Evolutionary conservation across 192 early-diverging fungal species (phyloP).

Genomic region (Rhizoclosmatium sp.): DNA sequence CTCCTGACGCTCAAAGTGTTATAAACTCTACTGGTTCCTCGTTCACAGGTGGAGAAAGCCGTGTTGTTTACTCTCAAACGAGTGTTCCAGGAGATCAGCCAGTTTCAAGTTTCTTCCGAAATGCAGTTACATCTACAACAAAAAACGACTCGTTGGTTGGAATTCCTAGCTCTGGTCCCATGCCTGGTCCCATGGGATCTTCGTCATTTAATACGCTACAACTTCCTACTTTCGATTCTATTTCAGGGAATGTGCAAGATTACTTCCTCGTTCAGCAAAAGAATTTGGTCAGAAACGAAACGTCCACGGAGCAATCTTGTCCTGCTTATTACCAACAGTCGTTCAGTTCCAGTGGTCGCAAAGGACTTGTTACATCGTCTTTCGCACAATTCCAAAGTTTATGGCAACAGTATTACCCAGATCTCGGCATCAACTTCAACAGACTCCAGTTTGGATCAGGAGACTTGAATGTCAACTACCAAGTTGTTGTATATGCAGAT

Average conservation of each 20-base stretch:
- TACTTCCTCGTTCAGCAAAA: constrained; percentile 10
- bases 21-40: no score
- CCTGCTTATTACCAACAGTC: neutral
- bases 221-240: no score
- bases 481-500: constrained; percentile 22
- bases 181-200: no score
- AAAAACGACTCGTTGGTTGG: no score
- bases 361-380: neutral
- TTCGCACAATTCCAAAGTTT: neutral
- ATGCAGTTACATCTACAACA: no score
- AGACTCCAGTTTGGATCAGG: constrained; percentile 10
- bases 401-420: constrained; percentile 33
- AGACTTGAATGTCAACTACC: constrained; percentile 10
- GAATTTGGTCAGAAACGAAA: neutral
- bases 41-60: no score
- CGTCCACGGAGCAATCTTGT: neutral
- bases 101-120: no score
- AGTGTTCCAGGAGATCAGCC: no score
- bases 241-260: constrained; percentile 5
- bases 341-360: neutral
- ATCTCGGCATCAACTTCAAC: constrained; percentile 24
- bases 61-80: no score
- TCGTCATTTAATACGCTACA: no score
- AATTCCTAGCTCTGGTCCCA: no score
- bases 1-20: no score